Evolutionary conservation across 2,329 filamentous ascomycete species (phyloP), one percentile per base, ranked within the genome.

Genomic region (Alternaria gansuensis): DNA sequence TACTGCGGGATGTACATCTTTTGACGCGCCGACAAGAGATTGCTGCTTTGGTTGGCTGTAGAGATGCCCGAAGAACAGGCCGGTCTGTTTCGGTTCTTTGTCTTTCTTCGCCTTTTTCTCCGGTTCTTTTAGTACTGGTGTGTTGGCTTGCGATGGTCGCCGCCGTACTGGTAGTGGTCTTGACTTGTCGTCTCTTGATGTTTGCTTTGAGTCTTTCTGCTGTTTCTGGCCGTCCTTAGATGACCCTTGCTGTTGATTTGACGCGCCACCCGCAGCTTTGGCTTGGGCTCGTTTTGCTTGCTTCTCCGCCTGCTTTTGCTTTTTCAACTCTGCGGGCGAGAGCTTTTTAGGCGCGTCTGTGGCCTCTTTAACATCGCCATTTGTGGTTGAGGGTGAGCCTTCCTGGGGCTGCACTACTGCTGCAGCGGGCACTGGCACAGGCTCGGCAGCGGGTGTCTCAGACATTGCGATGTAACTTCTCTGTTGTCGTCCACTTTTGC

Each of bases 301-400:
- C 81, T 97, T 98, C 76, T 97, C 94, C 31, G 92, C 93, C 77
- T 97, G 94, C 62, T 90, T 90, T 75, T 87, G 88, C 71, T 93
- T 94, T 80, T 98, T 98, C 72, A 96, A 75, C 78, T 96, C 90
- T 21, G 92, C 92, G 34, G 85, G 85, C 2, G 90, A 87, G 31
- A 91, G 81, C 75, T 91, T 90, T 69, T 75, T 70, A 44, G 77
- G 71, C 17, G 63, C 64, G n/a, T 66, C 65, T 64, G 69, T 65
- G 43, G 66, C 53, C 23, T 65, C 64, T 64, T 69, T 65, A 39
- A 66, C 51, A 23, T 70, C 69, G 49, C 60, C 60, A 48, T 69
- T 71, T 63, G 59, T 52, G 26, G 62, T 45, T 44, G 68, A 51
- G 56, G 55, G 50, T 51, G 58, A 54, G 31, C 17, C 57, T 23